Base-by-base conservation (phyloP, 352 stramenopile species). In the Phytophthora hybrid region DNA sequence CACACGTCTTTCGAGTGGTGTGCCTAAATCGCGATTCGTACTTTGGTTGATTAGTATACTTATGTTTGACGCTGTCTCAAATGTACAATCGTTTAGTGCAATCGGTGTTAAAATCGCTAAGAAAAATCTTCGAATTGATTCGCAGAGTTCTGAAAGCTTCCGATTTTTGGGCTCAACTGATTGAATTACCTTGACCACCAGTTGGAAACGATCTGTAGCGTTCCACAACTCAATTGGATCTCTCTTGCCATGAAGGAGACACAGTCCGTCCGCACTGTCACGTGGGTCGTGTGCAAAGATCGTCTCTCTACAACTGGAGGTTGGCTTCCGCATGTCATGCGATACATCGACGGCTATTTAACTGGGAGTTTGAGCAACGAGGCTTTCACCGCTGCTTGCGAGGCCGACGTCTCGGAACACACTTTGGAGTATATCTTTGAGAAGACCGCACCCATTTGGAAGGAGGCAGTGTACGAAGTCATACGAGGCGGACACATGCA, bases 401-500 rank as follows among this genome's bases (percentile, higher is more conserved):
- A 60, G 18, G 21, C 4, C 3, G 51, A 34, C 16, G 21, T 14
- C 8, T 46, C 32, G 16, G 8, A 21, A 18, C 21, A 26, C 16
- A 60, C 52, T 11, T 47, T 68, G 5, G 34, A 60, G 9, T 37
- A 55, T n/a, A 19, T 61, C 18, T 51, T 61, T 4, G 11, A 6
- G 3, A 19, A 32, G 11, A 60, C 34, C 6, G 51, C 21, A 14
- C 51, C 47, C 39, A 14, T 31, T 37, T 68, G 61, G 51, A 32
- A 23, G 7, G 19, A 68, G 5, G 51, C 61, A 8, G 19, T 60
- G 21, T 7, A 9, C 5, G 21, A 51, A 19, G 61, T 51, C 9
- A 14, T 39, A 44, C 47, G 18, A 37, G 61, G 61, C 3, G 61
- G 51, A n/a, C 61, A 61, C 14, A 2, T 68, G 13, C 47, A 55